These are phyloP conservation scores for Talaromyces islandicus DNA, from an alignment of 2,329 filamentous ascomycete genomes.

Conservation along the genomic window DNA sequence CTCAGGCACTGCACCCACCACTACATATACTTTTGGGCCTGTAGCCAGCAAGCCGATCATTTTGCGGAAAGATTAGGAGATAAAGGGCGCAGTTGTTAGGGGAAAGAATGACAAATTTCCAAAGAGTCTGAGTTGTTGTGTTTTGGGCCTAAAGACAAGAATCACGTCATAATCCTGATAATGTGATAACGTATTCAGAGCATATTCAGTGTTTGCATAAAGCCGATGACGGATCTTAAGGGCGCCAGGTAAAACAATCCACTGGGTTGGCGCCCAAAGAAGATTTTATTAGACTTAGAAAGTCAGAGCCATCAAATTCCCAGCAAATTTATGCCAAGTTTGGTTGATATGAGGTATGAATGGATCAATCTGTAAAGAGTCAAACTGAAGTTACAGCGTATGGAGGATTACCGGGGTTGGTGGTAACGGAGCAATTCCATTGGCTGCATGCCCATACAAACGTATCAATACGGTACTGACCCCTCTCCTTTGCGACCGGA, in stretches of 20 bases:
- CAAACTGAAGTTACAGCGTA: not conserved
- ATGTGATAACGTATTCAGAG: too few species aligned
- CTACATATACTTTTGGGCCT: not conserved
- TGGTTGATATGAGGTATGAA: too few species aligned
- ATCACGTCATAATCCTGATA: not conserved
- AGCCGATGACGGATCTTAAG: not conserved
- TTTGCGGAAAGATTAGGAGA: not conserved
- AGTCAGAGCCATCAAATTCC: not conserved
- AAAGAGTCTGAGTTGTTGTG: not conserved
- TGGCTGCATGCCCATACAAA: not conserved
- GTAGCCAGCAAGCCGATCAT: not conserved
- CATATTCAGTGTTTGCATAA: not conserved
- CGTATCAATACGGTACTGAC: not conserved
- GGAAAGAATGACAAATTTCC: not conserved
- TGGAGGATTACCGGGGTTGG: not conserved
- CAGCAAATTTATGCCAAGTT: not conserved
- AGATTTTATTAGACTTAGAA: too few species aligned
- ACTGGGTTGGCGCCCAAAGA: not conserved
- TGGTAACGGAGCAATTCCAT: not conserved
- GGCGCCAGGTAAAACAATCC: not conserved
- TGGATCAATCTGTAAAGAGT: not conserved
- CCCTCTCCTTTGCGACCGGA: not conserved
- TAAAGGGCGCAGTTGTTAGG: not conserved
- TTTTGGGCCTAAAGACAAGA: not conserved
- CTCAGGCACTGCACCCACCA: not conserved